Evolutionary conservation across 202 grass and related monocot genomes (phyloP).

Genomic region (Zoysia matrella): DNA sequence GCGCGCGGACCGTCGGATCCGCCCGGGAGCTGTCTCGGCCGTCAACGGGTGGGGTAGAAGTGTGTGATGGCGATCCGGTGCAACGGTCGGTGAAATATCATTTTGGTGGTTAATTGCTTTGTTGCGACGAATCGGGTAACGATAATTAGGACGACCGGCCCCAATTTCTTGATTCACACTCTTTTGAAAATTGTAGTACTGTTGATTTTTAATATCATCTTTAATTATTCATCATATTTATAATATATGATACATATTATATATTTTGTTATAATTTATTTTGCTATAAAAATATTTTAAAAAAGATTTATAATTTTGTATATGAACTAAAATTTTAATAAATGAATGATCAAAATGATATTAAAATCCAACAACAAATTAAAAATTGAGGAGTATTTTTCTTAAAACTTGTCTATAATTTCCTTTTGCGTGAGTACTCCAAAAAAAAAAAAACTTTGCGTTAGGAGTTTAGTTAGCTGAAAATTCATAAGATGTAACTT

Average conservation of each 20-base stretch:
- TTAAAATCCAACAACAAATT: no score
- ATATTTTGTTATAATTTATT: no score
- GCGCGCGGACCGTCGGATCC: slow-evolving; percentile 5
- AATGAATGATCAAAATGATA: no score
- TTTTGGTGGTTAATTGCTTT: background rate
- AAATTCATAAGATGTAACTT: background rate
- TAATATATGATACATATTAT: no score
- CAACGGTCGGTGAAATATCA: slow-evolving; percentile 38
- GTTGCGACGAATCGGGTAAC: background rate
- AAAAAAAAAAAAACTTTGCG: background rate
- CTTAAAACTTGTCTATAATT: background rate
- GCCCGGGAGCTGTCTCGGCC: background rate
- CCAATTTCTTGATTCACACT: no score
- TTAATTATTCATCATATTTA: no score
- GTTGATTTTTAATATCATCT: no score
- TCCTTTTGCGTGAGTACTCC: background rate
- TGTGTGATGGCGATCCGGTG: slow-evolving; percentile 37
- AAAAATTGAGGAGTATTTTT: background rate
- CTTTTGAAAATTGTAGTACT: background rate
- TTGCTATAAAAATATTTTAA: no score
- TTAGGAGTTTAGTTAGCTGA: background rate
- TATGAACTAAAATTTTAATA: no score
- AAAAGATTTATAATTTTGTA: no score
- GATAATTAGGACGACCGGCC: background rate
- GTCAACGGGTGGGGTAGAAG: background rate